phyloP scores from a whole-genome alignment of 371 early-diverging fungal species.

The Haplosporangium sp. region DNA sequence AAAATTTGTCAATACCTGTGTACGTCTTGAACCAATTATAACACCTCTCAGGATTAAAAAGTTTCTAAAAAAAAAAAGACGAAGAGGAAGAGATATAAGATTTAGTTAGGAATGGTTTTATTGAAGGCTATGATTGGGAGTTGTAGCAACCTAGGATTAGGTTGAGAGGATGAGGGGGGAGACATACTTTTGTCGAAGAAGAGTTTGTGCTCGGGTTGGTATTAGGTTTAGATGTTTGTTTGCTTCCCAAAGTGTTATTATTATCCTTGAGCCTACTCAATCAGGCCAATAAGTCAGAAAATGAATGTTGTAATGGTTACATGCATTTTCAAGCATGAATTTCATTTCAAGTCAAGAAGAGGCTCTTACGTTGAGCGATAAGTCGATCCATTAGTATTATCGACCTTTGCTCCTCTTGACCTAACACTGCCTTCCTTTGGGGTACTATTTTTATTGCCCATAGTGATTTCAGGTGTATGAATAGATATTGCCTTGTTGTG shows the following conservation, averaged over 20 bases:
- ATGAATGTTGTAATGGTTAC: not conserved
- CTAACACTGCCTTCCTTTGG: constrained; percentile 21
- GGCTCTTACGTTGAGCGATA: constrained; percentile 34
- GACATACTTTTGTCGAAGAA: constrained; percentile 8
- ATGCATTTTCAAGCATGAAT: not conserved
- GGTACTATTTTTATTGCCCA: constrained; percentile 52
- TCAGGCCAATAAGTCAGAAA: constrained; percentile 14
- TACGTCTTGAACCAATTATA: constrained; percentile 41
- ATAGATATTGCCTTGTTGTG: not conserved
- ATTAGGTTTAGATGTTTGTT: constrained; percentile 18
- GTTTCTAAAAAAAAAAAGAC: constrained; percentile 14
- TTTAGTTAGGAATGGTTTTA: not conserved
- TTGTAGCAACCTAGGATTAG: not conserved
- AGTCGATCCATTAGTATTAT: constrained; percentile 21
- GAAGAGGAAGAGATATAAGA: not conserved
- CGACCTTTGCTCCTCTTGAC: constrained; percentile 43
- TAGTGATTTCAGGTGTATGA: not conserved
- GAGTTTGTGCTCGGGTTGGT: constrained; percentile 7
- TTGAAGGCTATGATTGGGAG: not conserved
- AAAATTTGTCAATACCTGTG: constrained; percentile 22
- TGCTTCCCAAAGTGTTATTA: constrained; percentile 16
- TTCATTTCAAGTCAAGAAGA: not conserved
- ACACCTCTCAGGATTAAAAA: constrained; percentile 24
- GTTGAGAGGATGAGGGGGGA: not conserved
- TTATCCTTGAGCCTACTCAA: constrained; percentile 33